Conservation (phyloP, 257 asterid genomes). For the Galeopsis tetrahit region DNA sequence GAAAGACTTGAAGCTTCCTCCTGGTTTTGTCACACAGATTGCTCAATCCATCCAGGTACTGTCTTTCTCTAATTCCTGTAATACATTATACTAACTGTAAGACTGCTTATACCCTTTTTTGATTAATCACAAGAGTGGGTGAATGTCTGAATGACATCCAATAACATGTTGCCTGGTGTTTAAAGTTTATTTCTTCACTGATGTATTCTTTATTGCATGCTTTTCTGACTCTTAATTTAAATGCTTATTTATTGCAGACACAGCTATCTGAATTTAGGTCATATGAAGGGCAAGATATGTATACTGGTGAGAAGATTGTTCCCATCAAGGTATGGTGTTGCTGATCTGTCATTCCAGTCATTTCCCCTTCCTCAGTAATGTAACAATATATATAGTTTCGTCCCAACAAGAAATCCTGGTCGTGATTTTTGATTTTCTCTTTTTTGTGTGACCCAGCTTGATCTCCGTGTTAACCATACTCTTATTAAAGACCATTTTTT, state of each 20-base stretch:
- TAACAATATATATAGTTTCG: slow-evolving; percentile 2
- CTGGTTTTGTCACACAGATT: slow-evolving; percentile 87
- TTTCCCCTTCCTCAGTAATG: slow-evolving; percentile 19
- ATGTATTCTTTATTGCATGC: slow-evolving; percentile 3
- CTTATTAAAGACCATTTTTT: slow-evolving; percentile 89
- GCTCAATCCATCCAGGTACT: slow-evolving; percentile 92
- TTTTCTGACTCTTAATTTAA: slow-evolving; percentile 32
- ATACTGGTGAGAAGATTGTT: slow-evolving; percentile 86
- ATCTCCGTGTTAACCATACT: slow-evolving; percentile 89
- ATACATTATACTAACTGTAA: slow-evolving; percentile 9
- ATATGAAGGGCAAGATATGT: slow-evolving; percentile 97
- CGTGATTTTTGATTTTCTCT: slow-evolving; percentile 26
- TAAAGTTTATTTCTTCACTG: slow-evolving; percentile 4
- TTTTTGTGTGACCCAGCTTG: slow-evolving; percentile 63
- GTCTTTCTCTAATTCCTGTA: slow-evolving; percentile 22
- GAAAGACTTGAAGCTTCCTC: slow-evolving; percentile 93
- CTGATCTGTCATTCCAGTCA: slow-evolving; percentile 27
- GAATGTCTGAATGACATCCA: slow-evolving; percentile 15
- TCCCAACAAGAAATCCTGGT: slow-evolving; percentile 14
- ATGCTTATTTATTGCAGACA: slow-evolving; percentile 54
- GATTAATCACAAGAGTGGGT: slow-evolving; percentile 18
- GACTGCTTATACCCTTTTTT: not conserved
- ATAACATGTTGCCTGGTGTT: slow-evolving; percentile 8
- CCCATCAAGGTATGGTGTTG: slow-evolving; percentile 80
- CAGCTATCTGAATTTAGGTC: slow-evolving; percentile 87